Percentiles rank a stretch among this genome's conserved stretches.
Conservation (phyloP, 1,284 basidiomycete species). For the Malassezia pachydermatis region DNA sequence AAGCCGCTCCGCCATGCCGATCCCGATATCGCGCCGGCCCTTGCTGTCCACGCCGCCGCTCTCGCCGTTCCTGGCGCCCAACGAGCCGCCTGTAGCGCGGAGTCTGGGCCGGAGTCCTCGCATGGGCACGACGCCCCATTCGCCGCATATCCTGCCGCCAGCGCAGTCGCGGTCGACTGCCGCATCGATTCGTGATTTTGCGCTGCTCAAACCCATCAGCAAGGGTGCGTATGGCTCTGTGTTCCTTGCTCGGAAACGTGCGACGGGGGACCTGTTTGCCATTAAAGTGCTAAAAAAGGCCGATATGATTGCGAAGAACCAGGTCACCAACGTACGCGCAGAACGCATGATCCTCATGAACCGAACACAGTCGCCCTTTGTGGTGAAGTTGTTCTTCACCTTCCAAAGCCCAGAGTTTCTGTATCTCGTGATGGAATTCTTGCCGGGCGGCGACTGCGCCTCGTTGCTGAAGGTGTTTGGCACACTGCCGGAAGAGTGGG, state of each 20-base stretch:
- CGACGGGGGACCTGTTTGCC: constrained; percentile 94
- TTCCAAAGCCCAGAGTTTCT: constrained; percentile 51
- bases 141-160: constrained; percentile 73
- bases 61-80: constrained; percentile 28
- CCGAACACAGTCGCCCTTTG: constrained; percentile 94
- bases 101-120: constrained; percentile 6
- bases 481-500: constrained; percentile 87
- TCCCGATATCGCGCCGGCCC: constrained; percentile 9
- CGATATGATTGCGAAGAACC: constrained; percentile 99
- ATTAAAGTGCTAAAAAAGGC: constrained; percentile 99
- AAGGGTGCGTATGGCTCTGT: constrained; percentile 95
- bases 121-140: constrained; percentile 52
- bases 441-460: constrained; percentile 85
- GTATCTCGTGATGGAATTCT: constrained; percentile 52
- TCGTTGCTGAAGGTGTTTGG: constrained; percentile 93
- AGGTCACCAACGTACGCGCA: constrained; percentile 99
- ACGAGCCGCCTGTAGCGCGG: background rate
- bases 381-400: constrained; percentile 52
- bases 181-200: constrained; percentile 95
- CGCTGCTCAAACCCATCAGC: constrained; percentile 97
- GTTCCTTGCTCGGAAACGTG: constrained; percentile 94
- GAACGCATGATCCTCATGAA: constrained; percentile 99
- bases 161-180: constrained; percentile 67
- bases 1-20: constrained; percentile 12
- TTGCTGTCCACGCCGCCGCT: constrained; percentile 29